Evolutionary conservation across 2,329 filamentous ascomycete genomes (phyloP), one percentile per base, ranked within the genome.

Genomic region (Alternaria solani): DNA sequence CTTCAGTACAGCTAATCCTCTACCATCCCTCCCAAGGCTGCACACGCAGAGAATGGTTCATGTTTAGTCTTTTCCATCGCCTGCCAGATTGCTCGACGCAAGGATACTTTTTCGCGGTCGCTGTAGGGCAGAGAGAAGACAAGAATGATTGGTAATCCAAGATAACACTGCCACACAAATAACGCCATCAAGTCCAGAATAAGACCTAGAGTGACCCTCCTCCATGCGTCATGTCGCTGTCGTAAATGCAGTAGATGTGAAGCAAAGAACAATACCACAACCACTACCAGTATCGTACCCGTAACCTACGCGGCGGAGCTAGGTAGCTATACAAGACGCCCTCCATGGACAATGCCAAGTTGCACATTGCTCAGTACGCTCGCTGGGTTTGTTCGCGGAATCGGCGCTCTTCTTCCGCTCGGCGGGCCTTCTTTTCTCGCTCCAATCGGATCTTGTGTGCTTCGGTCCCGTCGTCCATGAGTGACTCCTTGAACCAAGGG

Each of bases 381-480:
- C 69, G 65, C 44, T 71, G 66, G 1, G 32, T 34, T 48, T 67
- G 66, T 52, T 70, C 67, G 42, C 69, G 69, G 51, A 73, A 73
- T 23, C 74, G 68, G 42, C 73, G 72, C 49, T 73, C 71, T 57
- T 76, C 72, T 68, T 75, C 72, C 59, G 64, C 61, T 25, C 73
- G 73, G 32, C 73, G 70, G 12, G 67, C 65, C 65, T 77, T 78
- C 70, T 74, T 76, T 55, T 79, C 76, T 61, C 75, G 64, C 58
- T 83, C 79, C 57, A 83, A 72, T 47, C 84, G 79, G 63, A 89
- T 88, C 58, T 86, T 84, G 58, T 85, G 81, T 20, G 87, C 87
- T 76, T 89, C 87, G 7, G 87, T 89, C 57, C 88, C 88, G 71
- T 90, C 88, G 69, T 90, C 88, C 68, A 88, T 83, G 23, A 89